Evolutionary conservation across 305 asterid species (phyloP), one percentile per base, ranked within the genome.

Genomic region (Fraxinus latifolia): DNA sequence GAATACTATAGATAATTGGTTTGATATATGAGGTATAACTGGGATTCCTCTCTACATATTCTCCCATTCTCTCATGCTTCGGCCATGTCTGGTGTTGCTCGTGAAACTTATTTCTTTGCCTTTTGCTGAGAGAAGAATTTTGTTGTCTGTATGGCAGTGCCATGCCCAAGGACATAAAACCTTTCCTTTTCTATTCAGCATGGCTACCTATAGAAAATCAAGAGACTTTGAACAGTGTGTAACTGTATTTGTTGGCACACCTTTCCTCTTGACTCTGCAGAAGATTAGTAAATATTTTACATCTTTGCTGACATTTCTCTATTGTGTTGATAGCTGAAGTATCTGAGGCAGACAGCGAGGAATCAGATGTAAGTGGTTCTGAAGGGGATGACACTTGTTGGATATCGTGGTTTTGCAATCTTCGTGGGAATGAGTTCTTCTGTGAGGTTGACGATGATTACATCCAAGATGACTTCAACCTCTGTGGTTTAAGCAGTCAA

Each of bases 361-460:
- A 87, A 58, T 89, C 93, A 74, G 90, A 90, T 82, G 89, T 84
- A 80, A 87, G 90, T 82, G 93, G 93, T 70, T 90, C 92, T 37
- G 92, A 89, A 79, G 93, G 88, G 65, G 93, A 89, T n/a, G 93
- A 90, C 80, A 85, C 92, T 60, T 90, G 91, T 79, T 90, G 94
- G 94, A 89, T 90, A 71, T 82, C 91, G 53, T 90, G 94, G 94
- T 90, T 89, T 79, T 89, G 94, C 87, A 87, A 84, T 78, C 84
- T 90, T 29, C 91, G 94, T 27, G 92, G 94, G 21, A 90, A 90
- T 80, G 93, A 90, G 81, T 86, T 89, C 73, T 90, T 87, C 85
- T 90, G 91, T 75, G 93, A 90, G 82, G 89, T 90, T 82, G 93
- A 90, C 37, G 93, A 90, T 76, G 93, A 90, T 67, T 90, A 90